Base-by-base conservation (phyloP, 768 basidiomycete genomes). In the Termitomyces sp. region DNA sequence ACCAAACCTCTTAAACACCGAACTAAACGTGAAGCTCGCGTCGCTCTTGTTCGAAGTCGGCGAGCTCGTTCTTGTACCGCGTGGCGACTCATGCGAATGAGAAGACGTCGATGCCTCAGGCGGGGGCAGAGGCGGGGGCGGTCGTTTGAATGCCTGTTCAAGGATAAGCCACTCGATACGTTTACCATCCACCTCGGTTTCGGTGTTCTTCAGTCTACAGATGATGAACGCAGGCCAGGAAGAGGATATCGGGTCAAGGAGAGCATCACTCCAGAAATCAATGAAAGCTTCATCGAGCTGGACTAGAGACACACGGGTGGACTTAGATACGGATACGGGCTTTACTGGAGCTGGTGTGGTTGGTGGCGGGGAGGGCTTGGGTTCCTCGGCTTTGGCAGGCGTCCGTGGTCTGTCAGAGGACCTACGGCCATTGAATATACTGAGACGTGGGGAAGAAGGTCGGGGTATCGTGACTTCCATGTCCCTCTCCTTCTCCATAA, bases 261-360 rank as follows among this genome's bases (percentile, higher is more conserved):
- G 66, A 2, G 88, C 80, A 64, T 92, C 90, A 50, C 77, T 80
- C 89, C 89, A 92, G 66, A 90, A 90, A 68, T 92, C 90, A 53
- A 91, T 71, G 67, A 92, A 92, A 1, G 89, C 88, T 63, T 92
- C 90, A 63, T 92, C 90, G 11, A 92, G 65, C 58, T 83, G 78
- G n/a, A 85, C 71, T 35, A 82, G 61, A 14, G 76, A 71, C 11
- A 86, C 68, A 9, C 71, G 68, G 0, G 77, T 76, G 21, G 78
- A 73, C 59, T 66, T 77, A n/a, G 77, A 73, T 25, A 64, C 56
- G 32, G 77, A 73, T 25, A 64, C 56, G 32, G 66, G 59, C 47
- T 73, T 76, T 62, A 63, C 46, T 25, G 42, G 49, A 19, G 27
- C 12, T 14, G 35, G 35, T 34, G 45, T 8, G 10, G 27, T 12